A percentile compares a stretch with the other conserved stretches of the same genome.
Evolutionary conservation across 345 rosid species (phyloP).

Genomic region (Eucalyptus erythrocorys): DNA sequence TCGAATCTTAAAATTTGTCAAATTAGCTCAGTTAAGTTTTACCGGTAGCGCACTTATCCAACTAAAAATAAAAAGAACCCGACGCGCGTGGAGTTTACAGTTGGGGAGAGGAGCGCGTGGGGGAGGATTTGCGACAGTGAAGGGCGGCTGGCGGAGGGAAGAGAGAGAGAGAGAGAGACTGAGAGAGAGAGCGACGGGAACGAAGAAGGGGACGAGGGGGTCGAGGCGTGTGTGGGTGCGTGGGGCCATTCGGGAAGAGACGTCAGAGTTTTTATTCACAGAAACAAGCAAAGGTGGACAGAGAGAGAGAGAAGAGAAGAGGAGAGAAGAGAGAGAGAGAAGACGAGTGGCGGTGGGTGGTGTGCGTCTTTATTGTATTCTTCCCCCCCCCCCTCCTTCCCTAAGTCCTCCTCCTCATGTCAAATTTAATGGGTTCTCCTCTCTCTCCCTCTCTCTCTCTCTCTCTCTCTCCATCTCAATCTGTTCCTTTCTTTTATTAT

Average conservation of each 20-base stretch:
- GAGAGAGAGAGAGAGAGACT: background rate
- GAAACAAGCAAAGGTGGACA: background rate
- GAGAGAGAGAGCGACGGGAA: background rate
- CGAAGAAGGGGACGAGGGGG: background rate
- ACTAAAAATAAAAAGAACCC: background rate
- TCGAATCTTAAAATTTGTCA: too few species aligned
- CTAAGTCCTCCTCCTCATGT: background rate
- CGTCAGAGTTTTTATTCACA: background rate
- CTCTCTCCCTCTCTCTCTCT: background rate
- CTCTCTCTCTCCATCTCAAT: background rate
- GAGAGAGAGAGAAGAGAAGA: background rate
- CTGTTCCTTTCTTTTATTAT: too few species aligned
- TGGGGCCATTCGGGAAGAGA: background rate
- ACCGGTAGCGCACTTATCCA: accelerated
- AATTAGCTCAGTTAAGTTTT: too few species aligned
- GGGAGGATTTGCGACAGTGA: background rate
- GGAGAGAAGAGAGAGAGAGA: background rate
- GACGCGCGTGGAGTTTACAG: background rate
- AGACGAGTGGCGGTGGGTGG: background rate
- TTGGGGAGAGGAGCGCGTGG: background rate
- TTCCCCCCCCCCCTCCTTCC: background rate
- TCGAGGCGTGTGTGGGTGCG: background rate
- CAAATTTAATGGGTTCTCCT: background rate
- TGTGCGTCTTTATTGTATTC: background rate
- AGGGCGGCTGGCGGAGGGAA: conserved; percentile 13